Evolutionary conservation across 768 basidiomycete genomes (phyloP), one percentile per base, ranked within the genome.

Genomic region (Ramaria rubella): DNA sequence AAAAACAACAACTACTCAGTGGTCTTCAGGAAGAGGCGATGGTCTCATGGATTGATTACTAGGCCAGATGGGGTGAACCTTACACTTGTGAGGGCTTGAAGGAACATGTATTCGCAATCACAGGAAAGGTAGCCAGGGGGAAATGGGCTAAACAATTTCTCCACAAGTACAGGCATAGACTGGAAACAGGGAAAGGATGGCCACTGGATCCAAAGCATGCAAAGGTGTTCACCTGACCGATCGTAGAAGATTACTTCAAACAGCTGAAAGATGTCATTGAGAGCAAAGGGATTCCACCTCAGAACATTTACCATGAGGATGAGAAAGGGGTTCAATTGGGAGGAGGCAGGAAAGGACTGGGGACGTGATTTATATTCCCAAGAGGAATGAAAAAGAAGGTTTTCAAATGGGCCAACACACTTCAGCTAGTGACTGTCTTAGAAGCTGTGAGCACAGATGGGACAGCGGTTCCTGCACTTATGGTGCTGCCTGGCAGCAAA

Each of bases 351-450:
- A 58, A 60, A 21, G 30, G 44, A 15, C 9, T 60, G 31, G 23
- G 43, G 14, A 46, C 30, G 1, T 62, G 58, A 12, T 59, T 49
- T 42, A 48, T 65, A 38, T 51, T 69, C 49, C 54, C 61, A 19
- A 59, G 64, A 1, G 58, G 62, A 6, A 53, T 64, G 23, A 50
- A 58, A n/a, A n/a, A n/a, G n/a, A n/a, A n/a, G n/a, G n/a, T n/a
- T n/a, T 11, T 38, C 36, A 38, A 11, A 38, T n/a, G n/a, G 11
- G 68, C 63, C 59, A 71, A 62, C 19, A 72, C 72, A 54, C 61
- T 72, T 1, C 73, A 79, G 59, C 67, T 77, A 1, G 71, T 80
- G 14, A 80, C 78, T 0, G 63, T 79, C 27, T 72, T 81, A 36
- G 75, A 79, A 59, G 67, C 68, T 48, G 61, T 76, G 4, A 74